Conservation (phyloP, 176 grass and related monocot species). For the Phyllostachys edulis region DNA sequence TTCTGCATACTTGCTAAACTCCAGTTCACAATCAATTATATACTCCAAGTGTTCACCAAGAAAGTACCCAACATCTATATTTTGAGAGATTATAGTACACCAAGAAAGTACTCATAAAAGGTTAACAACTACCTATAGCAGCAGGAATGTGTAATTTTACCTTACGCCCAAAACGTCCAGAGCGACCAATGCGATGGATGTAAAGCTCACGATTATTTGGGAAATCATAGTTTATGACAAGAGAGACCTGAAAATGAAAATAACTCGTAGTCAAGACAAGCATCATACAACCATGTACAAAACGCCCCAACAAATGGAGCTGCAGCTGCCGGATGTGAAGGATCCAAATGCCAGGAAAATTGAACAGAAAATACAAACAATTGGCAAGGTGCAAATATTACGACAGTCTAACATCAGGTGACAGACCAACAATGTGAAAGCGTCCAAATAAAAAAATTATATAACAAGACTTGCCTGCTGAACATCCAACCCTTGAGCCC, state of each 20-base stretch:
- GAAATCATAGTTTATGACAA: slow-evolving; percentile 98
- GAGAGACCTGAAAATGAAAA: slow-evolving; percentile 67
- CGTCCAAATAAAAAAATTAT: no score
- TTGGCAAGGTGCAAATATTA: not conserved
- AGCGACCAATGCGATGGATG: no score
- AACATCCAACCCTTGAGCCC: no score
- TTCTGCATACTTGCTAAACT: no score
- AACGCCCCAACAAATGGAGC: not conserved
- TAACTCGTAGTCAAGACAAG: not conserved
- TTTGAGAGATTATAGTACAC: no score
- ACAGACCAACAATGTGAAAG: not conserved
- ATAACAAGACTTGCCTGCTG: not conserved
- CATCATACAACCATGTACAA: not conserved
- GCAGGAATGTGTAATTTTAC: no score
- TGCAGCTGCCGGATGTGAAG: not conserved
- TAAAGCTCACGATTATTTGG: slow-evolving; percentile 98
- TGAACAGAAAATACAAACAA: not conserved
- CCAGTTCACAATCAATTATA: no score
- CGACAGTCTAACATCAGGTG: not conserved
- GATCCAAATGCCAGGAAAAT: not conserved
- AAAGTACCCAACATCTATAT: no score
- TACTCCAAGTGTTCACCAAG: no score
- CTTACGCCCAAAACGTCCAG: no score
- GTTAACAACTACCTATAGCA: no score
- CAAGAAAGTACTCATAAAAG: no score